Conservation (phyloP, 305 asterid species). For the Rubia tinctorum region DNA sequence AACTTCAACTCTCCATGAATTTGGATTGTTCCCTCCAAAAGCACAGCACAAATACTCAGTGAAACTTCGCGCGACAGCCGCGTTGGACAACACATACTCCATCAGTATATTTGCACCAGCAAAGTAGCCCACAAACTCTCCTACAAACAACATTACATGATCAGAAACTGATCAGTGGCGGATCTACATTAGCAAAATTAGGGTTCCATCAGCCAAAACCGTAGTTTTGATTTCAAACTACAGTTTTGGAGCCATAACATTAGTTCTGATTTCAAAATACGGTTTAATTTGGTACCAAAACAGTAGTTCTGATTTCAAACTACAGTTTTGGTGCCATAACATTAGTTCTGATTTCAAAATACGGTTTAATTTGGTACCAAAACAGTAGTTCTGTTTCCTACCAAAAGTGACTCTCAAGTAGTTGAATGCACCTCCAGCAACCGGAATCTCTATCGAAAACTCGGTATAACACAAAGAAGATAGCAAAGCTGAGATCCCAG, state of each 20-base stretch:
- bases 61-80: conserved; percentile 43
- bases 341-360: too few relatives aligned
- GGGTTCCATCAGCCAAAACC: too few relatives aligned
- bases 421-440: conserved; percentile 48
- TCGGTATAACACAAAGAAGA: conserved; percentile 44
- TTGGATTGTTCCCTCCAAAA: conserved; percentile 30
- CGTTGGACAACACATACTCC: conserved; percentile 45
- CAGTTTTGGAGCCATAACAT: too few relatives aligned
- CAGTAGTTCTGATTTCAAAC: too few relatives aligned
- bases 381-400: conserved; percentile 3
- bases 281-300: too few relatives aligned
- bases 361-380: too few relatives aligned
- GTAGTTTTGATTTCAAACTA: too few relatives aligned
- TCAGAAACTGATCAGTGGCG: not conserved
- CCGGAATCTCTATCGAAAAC: conserved; percentile 34
- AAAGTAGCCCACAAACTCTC: conserved; percentile 43
- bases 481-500: conserved; percentile 36
- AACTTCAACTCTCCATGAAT: conserved; percentile 37
- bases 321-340: too few relatives aligned
- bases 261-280: too few relatives aligned
- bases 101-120: conserved; percentile 43
- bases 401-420: conserved; percentile 45
- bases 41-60: conserved; percentile 36
- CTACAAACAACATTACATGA: conserved; percentile 13
- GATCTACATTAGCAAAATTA: too few relatives aligned